These are phyloP conservation scores for Pythium guiyangense DNA, from an alignment of 352 stramenopile species.

Conservation along the genomic window DNA sequence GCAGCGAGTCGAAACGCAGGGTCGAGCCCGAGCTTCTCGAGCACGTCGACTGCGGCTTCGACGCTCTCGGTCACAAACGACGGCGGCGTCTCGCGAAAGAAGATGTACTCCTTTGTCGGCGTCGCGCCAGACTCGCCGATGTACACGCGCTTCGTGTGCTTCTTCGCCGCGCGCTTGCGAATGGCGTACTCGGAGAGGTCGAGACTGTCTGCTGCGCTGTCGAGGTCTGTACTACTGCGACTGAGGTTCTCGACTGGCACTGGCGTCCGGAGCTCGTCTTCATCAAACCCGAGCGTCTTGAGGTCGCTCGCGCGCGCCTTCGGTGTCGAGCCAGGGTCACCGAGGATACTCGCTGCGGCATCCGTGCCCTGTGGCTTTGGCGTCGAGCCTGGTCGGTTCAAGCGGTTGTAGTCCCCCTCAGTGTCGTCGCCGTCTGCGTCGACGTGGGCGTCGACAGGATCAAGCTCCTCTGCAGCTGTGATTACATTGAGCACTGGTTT, in stretches of 20 bases:
- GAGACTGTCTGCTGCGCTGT: conserved; percentile 1
- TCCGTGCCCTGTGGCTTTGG: conserved; percentile 25
- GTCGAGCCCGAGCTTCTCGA: conserved; percentile 48
- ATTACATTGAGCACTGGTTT: conserved; percentile 43
- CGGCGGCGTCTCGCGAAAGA: conserved; percentile 79
- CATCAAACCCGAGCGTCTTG: conserved; percentile 40
- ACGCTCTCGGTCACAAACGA: conserved; percentile 76
- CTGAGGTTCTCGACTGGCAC: conserved; percentile 8
- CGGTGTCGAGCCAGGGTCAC: conserved; percentile 57
- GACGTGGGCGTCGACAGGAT: conserved; percentile 5
- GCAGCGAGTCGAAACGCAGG: conserved; percentile 29
- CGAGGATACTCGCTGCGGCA: conserved; percentile 27
- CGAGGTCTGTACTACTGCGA: neutral
- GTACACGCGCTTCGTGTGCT: conserved; percentile 50
- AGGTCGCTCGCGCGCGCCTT: conserved; percentile 46
- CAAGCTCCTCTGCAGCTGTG: conserved; percentile 15
- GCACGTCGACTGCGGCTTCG: conserved; percentile 48
- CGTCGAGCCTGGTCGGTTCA: conserved; percentile 60
- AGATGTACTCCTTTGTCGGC: conserved; percentile 79
- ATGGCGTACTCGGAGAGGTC: conserved; percentile 52
- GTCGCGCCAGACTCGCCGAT: conserved; percentile 52
- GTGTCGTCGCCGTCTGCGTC: conserved; percentile 4
- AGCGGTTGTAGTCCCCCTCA: conserved; percentile 38
- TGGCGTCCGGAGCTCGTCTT: conserved; percentile 28
- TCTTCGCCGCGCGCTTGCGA: conserved; percentile 35